Evolutionary conservation across 106 monocot species (phyloP).

Genomic region (Triglochin maritima): DNA sequence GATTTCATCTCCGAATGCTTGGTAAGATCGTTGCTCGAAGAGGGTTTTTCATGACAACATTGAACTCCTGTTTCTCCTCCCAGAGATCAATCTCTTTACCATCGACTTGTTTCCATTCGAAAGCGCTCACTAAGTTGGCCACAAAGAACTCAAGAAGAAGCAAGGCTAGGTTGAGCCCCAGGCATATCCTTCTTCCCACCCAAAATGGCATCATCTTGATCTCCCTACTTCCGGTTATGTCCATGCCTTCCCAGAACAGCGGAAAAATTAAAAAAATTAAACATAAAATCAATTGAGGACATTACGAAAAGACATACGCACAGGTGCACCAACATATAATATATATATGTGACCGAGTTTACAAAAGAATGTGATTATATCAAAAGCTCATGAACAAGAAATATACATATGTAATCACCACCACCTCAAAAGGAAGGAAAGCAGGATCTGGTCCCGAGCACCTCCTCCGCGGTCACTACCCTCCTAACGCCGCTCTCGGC

Average conservation of each 20-base stretch:
- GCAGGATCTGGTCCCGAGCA: too few relatives aligned
- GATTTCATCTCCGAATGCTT: neutral
- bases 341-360: too few relatives aligned
- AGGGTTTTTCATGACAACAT: neutral
- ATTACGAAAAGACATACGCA: too few relatives aligned
- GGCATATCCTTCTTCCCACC: slow-evolving; percentile 16
- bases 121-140: slow-evolving; percentile 13
- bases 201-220: slow-evolving; percentile 21
- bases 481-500: too few relatives aligned
- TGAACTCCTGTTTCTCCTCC: slow-evolving; percentile 2
- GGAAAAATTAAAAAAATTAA: too few relatives aligned
- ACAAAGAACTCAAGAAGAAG: slow-evolving; percentile 13
- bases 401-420: too few relatives aligned
- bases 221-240: slow-evolving; percentile 13
- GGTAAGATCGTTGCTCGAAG: neutral
- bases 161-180: slow-evolving; percentile 4
- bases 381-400: too few relatives aligned
- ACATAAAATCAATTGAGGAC: too few relatives aligned
- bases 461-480: too few relatives aligned
- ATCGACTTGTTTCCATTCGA: slow-evolving; percentile 6
- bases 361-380: too few relatives aligned
- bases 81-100: slow-evolving; percentile 5
- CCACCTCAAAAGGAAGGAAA: too few relatives aligned
- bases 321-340: too few relatives aligned
- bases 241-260: slow-evolving; percentile 7